Base-by-base conservation (phyloP, 2,329 filamentous ascomycete species). In the Xylariaceae sp. region DNA sequence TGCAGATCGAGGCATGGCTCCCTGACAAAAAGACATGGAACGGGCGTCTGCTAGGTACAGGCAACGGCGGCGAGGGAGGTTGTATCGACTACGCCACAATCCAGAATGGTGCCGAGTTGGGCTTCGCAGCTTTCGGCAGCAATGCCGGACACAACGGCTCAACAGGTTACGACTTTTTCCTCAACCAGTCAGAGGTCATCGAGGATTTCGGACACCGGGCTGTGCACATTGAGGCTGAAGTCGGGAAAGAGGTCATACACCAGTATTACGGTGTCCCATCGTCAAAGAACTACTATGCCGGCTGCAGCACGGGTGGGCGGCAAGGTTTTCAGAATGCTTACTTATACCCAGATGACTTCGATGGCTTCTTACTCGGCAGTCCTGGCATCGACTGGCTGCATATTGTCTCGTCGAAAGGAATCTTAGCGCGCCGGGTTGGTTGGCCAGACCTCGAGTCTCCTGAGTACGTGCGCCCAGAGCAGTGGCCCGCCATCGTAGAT, bases 231-330 rank as follows among this genome's bases (percentile, higher is more conserved):
- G 74, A 73, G 6, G 71, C 75, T 1, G 73, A 74, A 2, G 56
- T 74, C 6, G 73, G 72, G 2, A 80, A 79, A 59, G 42, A 69
- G 19, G 57, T 80, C n/a, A 69, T 70, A 6, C 55, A 71, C 18
- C 62, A 66, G 9, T 80, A 74, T 63, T 81, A 81, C 56, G 59
- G 66, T 13, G 28, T 19, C 4, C 41, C 36, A 2, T 66, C 69
- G 7, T 59, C 64, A 1, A 75, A 75, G 58, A 74, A 69, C 17
- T 81, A 80, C 61, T 80, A 74, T 55, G 65, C 70, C 11, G 79
- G 79, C 22, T 81, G 78, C 60, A 79, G 75, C 3, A 80, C 77
- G 0, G 79, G 80, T 34, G 79, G 80, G 2, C 67, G 78, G 1
- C 77, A 82, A 65, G 79, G 77, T 4, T 64, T 79, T 22, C 75